These are phyloP conservation scores for Flammula alnicola DNA, from an alignment of 1,284 basidiomycete species.

Conservation along the genomic window DNA sequence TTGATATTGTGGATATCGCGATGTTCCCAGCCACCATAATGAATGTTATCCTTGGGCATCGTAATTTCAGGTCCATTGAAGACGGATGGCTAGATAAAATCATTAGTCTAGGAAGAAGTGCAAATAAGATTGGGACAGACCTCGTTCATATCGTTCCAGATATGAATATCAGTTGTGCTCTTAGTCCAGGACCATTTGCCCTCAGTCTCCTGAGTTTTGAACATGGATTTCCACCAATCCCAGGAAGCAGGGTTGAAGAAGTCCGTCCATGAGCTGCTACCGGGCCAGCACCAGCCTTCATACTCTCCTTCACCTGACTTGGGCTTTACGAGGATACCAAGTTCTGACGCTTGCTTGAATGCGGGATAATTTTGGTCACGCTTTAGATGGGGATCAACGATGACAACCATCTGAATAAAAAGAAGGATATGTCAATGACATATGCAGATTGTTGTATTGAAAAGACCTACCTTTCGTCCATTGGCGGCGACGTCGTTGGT, in stretches of 20 bases:
- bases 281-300: conserved; percentile 99
- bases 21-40: conserved; percentile 96
- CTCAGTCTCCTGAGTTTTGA: conserved; percentile 61
- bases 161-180: conserved; percentile 82
- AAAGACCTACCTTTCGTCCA: conserved; percentile 76
- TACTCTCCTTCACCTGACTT: conserved; percentile 82
- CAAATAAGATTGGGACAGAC: conserved; percentile 43
- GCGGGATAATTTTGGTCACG: conserved; percentile 81
- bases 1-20: conserved; percentile 96
- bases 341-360: conserved; percentile 85
- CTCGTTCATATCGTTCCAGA: conserved; percentile 99
- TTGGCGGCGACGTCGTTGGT: conserved; percentile 84
- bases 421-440: not conserved
- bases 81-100: conserved; percentile 75
- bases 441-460: not conserved
- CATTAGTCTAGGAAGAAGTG: not conserved
- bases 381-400: conserved; percentile 97
- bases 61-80: conserved; percentile 99
- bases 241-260: conserved; percentile 92
- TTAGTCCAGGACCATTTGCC: conserved; percentile 73
- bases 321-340: conserved; percentile 83
- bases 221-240: conserved; percentile 91
- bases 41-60: conserved; percentile 93
- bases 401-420: conserved; percentile 92
- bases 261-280: conserved; percentile 95